Evolutionary conservation across 2,329 filamentous ascomycete genomes (phyloP).

Genomic region (Verticillium nonalfalfae): DNA sequence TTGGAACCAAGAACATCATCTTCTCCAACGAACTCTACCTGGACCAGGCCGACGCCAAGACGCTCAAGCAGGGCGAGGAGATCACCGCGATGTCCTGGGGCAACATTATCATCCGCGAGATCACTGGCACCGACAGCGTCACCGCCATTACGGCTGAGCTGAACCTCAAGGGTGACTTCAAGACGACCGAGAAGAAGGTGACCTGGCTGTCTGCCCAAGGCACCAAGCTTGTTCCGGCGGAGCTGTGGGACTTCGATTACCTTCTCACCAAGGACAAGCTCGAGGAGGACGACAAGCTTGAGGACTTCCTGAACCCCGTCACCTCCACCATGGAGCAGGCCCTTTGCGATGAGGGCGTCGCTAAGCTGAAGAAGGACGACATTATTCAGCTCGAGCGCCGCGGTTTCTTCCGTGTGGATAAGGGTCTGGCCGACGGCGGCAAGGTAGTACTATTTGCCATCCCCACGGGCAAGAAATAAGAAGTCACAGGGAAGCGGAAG

Average conservation of each 20-base stretch:
- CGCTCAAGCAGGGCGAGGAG: slow-evolving; percentile 79
- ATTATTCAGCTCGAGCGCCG: slow-evolving; percentile 94
- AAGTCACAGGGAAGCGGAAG: background rate
- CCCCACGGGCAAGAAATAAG: slow-evolving; percentile 48
- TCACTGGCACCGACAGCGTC: slow-evolving; percentile 53
- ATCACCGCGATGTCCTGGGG: slow-evolving; percentile 98
- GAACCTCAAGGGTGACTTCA: slow-evolving; percentile 89
- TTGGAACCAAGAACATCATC: slow-evolving; percentile 80
- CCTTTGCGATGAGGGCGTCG: slow-evolving; percentile 74
- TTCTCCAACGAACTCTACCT: slow-evolving; percentile 71
- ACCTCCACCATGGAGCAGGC: slow-evolving; percentile 72
- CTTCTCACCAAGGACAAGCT: slow-evolving; percentile 93
- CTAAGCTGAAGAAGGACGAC: slow-evolving; percentile 73
- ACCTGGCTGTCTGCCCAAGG: slow-evolving; percentile 80
- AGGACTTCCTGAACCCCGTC: slow-evolving; percentile 72
- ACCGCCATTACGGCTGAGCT: slow-evolving; percentile 72
- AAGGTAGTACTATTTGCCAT: slow-evolving; percentile 52
- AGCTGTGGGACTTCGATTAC: slow-evolving; percentile 93
- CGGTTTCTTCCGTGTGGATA: slow-evolving; percentile 86
- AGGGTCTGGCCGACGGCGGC: slow-evolving; percentile 42
- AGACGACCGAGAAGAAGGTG: slow-evolving; percentile 93
- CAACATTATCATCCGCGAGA: slow-evolving; percentile 71
- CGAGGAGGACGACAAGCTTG: slow-evolving; percentile 78
- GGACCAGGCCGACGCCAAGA: slow-evolving; percentile 80
- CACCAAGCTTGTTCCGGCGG: slow-evolving; percentile 72